Evolutionary conservation across 1,284 basidiomycete species (phyloP).

Genomic region (Lignosus rhinocerotis): DNA sequence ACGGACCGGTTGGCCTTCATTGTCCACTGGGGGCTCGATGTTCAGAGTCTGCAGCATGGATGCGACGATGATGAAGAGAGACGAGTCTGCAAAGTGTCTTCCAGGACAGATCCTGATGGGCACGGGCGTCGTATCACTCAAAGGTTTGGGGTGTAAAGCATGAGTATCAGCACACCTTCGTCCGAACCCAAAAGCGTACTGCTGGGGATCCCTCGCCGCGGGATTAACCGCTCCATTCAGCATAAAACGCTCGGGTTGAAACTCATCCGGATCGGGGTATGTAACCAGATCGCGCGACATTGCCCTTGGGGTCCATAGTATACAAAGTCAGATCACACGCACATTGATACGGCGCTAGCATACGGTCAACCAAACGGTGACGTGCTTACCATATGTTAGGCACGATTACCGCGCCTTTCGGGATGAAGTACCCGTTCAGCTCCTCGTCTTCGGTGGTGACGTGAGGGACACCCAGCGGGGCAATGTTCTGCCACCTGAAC

Average conservation of each 20-base stretch:
- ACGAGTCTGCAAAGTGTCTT: slow-evolving; percentile 20
- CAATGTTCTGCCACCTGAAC: slow-evolving; percentile 31
- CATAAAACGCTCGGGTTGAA: slow-evolving; percentile 24
- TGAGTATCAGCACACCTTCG: slow-evolving; percentile 12
- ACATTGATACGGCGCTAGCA: background rate
- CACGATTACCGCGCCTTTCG: slow-evolving; percentile 19
- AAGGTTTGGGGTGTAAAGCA: background rate
- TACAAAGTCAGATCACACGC: background rate
- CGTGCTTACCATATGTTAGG: slow-evolving; percentile 12
- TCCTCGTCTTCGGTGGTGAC: slow-evolving; percentile 18
- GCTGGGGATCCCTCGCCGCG: slow-evolving; percentile 14
- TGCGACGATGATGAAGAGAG: slow-evolving; percentile 17
- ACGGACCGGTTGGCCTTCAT: background rate
- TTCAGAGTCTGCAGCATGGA: slow-evolving; percentile 18
- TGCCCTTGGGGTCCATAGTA: slow-evolving; percentile 3
- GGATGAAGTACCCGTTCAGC: slow-evolving; percentile 24
- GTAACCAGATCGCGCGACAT: slow-evolving; percentile 18
- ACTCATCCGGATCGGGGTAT: slow-evolving; percentile 21
- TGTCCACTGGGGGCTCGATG: slow-evolving; percentile 3
- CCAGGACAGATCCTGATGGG: slow-evolving; percentile 26
- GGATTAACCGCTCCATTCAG: slow-evolving; percentile 16
- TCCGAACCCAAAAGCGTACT: slow-evolving; percentile 24
- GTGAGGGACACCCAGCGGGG: slow-evolving; percentile 17
- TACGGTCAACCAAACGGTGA: background rate
- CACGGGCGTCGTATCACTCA: background rate